phyloP scores from a whole-genome alignment of 202 grass and related monocot genomes.

The Digitaria exilis region DNA sequence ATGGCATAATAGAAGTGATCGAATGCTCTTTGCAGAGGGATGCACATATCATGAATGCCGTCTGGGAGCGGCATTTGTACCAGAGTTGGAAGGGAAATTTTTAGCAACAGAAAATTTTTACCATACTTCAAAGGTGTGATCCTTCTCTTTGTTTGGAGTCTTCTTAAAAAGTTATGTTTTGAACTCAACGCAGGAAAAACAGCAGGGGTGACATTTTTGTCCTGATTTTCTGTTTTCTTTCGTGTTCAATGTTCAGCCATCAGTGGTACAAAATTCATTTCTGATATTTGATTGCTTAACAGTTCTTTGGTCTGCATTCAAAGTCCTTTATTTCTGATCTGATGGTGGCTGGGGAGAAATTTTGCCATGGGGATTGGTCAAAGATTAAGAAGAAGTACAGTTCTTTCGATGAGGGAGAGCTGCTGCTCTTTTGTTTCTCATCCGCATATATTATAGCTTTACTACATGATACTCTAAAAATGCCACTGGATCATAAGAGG shows the following conservation, averaged over 20 bases:
- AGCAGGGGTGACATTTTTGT: neutral
- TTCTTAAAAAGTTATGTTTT: too few relatives aligned
- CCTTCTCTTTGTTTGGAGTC: neutral
- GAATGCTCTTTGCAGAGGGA: conserved; percentile 54
- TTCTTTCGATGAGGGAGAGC: conserved; percentile 75
- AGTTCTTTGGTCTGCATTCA: conserved; percentile 77
- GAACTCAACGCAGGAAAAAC: neutral
- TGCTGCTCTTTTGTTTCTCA: conserved; percentile 91
- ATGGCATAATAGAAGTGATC: conserved; percentile 7
- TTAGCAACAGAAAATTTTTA: conserved; percentile 94
- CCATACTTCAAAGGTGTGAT: conserved; percentile 78
- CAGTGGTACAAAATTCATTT: conserved; percentile 17
- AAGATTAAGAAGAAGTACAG: conserved; percentile 67
- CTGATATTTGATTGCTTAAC: conserved; percentile 30
- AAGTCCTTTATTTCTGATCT: conserved; percentile 76
- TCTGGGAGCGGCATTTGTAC: conserved; percentile 69
- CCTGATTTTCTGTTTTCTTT: neutral
- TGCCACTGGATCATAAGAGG: conserved; percentile 70
- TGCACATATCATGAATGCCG: conserved; percentile 66
- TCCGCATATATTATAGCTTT: conserved; percentile 86
- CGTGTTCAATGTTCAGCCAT: conserved; percentile 7
- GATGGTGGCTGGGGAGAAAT: conserved; percentile 74
- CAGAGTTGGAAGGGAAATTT: conserved; percentile 71
- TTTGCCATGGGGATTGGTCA: conserved; percentile 87
- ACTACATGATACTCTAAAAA: conserved; percentile 84